Conservation (phyloP, 345 rosid species). For the Triadica sebifera region DNA sequence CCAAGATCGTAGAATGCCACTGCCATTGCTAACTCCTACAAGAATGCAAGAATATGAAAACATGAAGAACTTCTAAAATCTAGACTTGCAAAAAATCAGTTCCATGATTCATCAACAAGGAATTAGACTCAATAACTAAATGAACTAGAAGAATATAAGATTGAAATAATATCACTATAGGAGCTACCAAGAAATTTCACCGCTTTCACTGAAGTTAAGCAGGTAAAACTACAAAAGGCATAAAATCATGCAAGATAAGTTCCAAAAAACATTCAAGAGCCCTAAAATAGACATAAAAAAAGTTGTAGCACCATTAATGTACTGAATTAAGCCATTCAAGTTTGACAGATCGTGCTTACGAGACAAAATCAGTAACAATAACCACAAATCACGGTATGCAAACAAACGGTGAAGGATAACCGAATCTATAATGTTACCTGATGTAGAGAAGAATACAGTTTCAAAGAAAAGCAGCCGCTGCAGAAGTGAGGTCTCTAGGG, state of each 20-base stretch:
- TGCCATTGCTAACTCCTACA: constrained; percentile 47
- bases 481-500: no score
- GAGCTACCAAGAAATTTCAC: background rate
- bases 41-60: background rate
- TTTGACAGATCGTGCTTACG: background rate
- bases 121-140: background rate
- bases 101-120: background rate
- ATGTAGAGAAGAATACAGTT: no score
- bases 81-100: background rate
- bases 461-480: no score
- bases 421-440: no score
- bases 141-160: background rate
- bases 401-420: no score
- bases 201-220: background rate
- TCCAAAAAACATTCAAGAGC: background rate
- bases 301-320: background rate
- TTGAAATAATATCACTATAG: no score
- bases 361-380: no score
- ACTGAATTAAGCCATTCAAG: no score
- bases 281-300: background rate
- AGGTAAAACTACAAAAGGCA: background rate
- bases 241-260: background rate
- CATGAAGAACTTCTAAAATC: background rate
- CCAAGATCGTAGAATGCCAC: constrained; percentile 47
- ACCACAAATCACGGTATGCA: background rate